These are phyloP conservation scores for Iberis pinnata DNA, from an alignment of 345 rosid species.

Conservation along the genomic window DNA sequence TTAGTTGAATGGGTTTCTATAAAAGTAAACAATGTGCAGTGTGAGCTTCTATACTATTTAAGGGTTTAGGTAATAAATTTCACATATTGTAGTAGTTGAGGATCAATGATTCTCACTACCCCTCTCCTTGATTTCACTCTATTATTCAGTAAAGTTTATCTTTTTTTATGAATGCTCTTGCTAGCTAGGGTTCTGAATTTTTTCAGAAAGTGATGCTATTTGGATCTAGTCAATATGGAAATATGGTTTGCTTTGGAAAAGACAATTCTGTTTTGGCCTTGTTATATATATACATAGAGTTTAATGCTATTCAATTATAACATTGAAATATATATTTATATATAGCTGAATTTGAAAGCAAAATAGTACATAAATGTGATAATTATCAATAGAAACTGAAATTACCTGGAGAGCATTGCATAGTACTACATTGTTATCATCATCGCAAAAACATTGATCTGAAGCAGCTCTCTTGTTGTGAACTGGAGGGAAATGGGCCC, in stretches of 20 bases:
- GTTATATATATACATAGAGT: too few species aligned
- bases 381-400: too few species aligned
- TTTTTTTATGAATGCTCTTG: not conserved
- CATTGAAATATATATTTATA: too few species aligned
- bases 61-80: constrained; percentile 33
- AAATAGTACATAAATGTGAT: too few species aligned
- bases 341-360: too few species aligned
- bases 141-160: not conserved
- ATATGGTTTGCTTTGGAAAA: too few species aligned
- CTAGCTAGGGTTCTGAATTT: constrained; percentile 21
- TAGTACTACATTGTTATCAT: constrained; percentile 18
- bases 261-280: too few species aligned
- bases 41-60: constrained; percentile 23
- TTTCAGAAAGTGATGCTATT: constrained; percentile 21
- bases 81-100: constrained; percentile 32
- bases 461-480: constrained; percentile 42
- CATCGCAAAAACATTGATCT: constrained; percentile 28
- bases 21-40: constrained; percentile 22
- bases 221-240: constrained; percentile 12
- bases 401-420: constrained; percentile 23
- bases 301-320: too few species aligned
- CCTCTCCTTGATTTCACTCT: constrained; percentile 12
- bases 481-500: constrained; percentile 85
- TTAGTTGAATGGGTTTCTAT: constrained; percentile 27
- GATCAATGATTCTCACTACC: constrained; percentile 22